A percentile compares a stretch with the other conserved stretches of the same genome.
These are phyloP conservation scores for Wickerhamiella dianesei DNA, from an alignment of 805 yeast species.

Conservation along the genomic window DNA sequence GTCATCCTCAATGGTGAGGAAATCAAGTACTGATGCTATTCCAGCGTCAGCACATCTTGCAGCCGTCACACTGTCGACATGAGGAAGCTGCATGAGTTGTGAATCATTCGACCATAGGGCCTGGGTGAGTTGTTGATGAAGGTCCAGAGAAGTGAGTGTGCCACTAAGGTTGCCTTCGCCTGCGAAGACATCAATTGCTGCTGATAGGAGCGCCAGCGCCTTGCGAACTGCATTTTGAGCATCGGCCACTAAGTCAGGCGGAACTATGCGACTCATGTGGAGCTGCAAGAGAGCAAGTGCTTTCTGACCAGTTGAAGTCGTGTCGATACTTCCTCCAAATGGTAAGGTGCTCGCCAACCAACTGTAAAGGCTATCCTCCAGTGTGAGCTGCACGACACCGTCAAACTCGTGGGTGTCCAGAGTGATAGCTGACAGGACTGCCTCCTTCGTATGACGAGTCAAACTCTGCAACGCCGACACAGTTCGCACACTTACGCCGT, in stretches of 20 bases:
- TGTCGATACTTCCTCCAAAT: conserved; percentile 17
- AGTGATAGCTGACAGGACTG: conserved; percentile 52
- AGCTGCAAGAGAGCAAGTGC: conserved; percentile 69
- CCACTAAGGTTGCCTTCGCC: conserved; percentile 60
- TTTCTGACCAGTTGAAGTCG: not conserved
- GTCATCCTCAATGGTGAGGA: conserved; percentile 64
- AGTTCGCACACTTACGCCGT: conserved; percentile 50
- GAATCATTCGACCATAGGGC: conserved; percentile 72
- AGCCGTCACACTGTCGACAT: conserved; percentile 38
- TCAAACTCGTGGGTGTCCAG: conserved; percentile 50
- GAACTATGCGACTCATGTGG: conserved; percentile 55
- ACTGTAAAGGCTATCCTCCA: not conserved
- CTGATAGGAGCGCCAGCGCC: conserved; percentile 41
- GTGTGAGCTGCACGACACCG: not conserved
- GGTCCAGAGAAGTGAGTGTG: conserved; percentile 61
- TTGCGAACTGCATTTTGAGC: conserved; percentile 38
- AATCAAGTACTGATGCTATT: conserved; percentile 65
- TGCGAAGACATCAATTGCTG: conserved; percentile 62
- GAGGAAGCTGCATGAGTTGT: conserved; percentile 73
- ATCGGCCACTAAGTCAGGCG: conserved; percentile 50
- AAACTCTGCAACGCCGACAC: conserved; percentile 29
- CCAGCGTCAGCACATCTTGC: conserved; percentile 37
- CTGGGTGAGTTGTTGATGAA: conserved; percentile 78
- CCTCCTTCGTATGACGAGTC: conserved; percentile 30
- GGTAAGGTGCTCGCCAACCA: not conserved